These are phyloP conservation scores for Suhomyces chickasaworum DNA, from an alignment of 1,139 yeast species.

Conservation along the genomic window DNA sequence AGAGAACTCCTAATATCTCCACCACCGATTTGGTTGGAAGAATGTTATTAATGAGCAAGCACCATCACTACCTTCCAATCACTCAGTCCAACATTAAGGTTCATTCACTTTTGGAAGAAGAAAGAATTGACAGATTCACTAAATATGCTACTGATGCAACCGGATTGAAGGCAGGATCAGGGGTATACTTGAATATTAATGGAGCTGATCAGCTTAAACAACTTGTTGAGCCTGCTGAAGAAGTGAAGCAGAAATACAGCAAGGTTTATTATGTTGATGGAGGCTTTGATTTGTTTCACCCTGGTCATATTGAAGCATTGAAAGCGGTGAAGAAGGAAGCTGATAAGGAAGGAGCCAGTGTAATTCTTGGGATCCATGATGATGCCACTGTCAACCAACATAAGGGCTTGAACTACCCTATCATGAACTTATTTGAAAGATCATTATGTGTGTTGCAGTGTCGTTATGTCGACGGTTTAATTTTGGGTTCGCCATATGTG, in stretches of 20 bases:
- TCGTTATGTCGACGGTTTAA: slow-evolving; percentile 74
- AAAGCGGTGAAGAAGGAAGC: slow-evolving; percentile 46
- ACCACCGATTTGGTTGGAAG: slow-evolving; percentile 96
- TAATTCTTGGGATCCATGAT: slow-evolving; percentile 72
- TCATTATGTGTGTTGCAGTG: slow-evolving; percentile 88
- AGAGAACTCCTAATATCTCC: slow-evolving; percentile 89
- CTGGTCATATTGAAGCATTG: slow-evolving; percentile 84
- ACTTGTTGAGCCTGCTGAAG: slow-evolving; percentile 39
- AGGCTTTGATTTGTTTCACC: slow-evolving; percentile 87
- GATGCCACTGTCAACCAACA: slow-evolving; percentile 58
- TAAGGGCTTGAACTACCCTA: slow-evolving; percentile 73
- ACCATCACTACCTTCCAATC: slow-evolving; percentile 55
- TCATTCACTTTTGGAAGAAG: slow-evolving; percentile 39
- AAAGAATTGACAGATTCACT: slow-evolving; percentile 38
- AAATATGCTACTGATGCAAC: slow-evolving; percentile 68
- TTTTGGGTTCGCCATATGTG: slow-evolving; percentile 66
- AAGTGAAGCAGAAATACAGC: slow-evolving; percentile 30
- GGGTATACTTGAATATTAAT: slow-evolving; percentile 50
- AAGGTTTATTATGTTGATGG: slow-evolving; percentile 70
- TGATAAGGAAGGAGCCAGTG: slow-evolving; percentile 39
- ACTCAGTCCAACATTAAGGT: slow-evolving; percentile 20
- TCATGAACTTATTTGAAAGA: slow-evolving; percentile 86
- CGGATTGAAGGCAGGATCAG: slow-evolving; percentile 63
- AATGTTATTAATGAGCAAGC: slow-evolving; percentile 64
- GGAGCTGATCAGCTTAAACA: slow-evolving; percentile 27